Evolutionary conservation across 1,284 basidiomycete species (phyloP), one percentile per base, ranked within the genome.

Genomic region (Thelephora terrestris): DNA sequence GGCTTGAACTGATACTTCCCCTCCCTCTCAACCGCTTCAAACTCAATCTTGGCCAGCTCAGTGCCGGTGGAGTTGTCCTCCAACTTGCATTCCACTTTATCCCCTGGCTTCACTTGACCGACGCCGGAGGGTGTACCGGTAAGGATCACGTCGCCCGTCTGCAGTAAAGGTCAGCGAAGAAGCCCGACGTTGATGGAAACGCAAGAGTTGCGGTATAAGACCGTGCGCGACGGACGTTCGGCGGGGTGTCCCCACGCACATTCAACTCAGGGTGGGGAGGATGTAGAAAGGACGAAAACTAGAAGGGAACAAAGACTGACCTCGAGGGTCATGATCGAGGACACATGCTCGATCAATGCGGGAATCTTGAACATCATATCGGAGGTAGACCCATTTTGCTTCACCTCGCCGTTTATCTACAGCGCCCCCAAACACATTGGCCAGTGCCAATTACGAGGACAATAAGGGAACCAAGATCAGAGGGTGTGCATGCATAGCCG

Each of bases 311-410:
- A 16, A 18, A 23, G 35, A 14, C 6, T 55, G 38, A 85, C 90
- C 74, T 97, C 92, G 17, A 98, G 75, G 0, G 83, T 85, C 93
- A 98, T 98, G 65, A 99, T 96, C 16, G 87, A 86, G 2, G 92
- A 94, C 43, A 96, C 78, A 60, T 96, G 92, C 56, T 88, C 79
- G 57, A 99, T 87, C 47, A 99, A 75, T n/a, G 79, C 73, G 1
- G 94, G 91, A 40, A 99, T 91, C 42, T 75, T 74, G 71, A 95
- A 95, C 53, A 98, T 88, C 95, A 99, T 97, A 64, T 95, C 86
- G 23, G 70, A 65, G 1, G 94, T 94, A 32, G 75, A 79, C 4
- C 92, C 95, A 51, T 87, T 74, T 64, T 99, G 95, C 65, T 88
- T 92, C 51, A 79, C 68, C 35, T 74, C 64, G 43, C 82, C 91